phyloP scores from a whole-genome alignment of 164 flowering plant genomes.

The Vitis labrusca region DNA sequence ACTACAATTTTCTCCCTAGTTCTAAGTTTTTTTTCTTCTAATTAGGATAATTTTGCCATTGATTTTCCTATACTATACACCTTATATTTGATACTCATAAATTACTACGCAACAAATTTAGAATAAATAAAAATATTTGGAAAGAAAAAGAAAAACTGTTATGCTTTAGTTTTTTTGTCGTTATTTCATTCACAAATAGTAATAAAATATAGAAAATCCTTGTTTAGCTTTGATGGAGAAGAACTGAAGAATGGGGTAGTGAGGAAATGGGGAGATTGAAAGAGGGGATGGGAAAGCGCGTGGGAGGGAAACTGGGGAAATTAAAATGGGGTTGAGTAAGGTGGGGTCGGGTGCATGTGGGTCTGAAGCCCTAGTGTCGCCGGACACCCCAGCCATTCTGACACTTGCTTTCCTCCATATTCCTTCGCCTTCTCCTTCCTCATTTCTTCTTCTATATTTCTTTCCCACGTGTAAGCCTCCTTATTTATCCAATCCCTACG shows the following conservation, averaged over 20 bases:
- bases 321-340: not conserved
- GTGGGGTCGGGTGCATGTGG: constrained; percentile 23
- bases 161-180: no score
- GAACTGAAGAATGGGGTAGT: not conserved
- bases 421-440: not conserved
- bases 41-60: no score
- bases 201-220: no score
- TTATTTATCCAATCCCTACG: not conserved
- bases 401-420: constrained; percentile 14
- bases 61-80: no score
- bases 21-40: no score
- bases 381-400: constrained; percentile 33
- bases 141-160: no score
- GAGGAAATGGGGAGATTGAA: not conserved
- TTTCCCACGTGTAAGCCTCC: constrained; percentile 31
- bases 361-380: constrained; percentile 25
- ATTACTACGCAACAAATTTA: no score
- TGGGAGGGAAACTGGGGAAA: not conserved
- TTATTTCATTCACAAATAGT: no score
- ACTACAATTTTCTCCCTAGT: no score
- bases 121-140: no score
- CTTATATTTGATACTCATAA: no score
- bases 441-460: not conserved
- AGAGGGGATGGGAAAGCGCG: constrained; percentile 7
- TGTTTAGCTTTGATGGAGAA: not conserved